A percentile compares a stretch with the other conserved stretches of the same genome.
Evolutionary conservation across 495 filamentous ascomycete genomes (phyloP).

Genomic region (Penicillium paxilli): DNA sequence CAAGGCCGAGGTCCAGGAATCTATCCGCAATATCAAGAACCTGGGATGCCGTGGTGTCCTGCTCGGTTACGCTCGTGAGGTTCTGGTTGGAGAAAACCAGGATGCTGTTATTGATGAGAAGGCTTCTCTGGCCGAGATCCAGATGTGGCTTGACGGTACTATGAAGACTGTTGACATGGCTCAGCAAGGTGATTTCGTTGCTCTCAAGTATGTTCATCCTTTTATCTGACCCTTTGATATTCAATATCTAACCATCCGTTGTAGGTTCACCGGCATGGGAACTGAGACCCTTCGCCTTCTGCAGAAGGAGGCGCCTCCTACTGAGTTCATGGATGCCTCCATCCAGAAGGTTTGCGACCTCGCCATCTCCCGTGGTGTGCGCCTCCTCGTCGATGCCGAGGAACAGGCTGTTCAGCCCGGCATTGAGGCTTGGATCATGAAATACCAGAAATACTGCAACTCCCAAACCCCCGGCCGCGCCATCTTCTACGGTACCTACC

Average conservation of each 20-base stretch:
- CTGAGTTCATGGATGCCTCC: slow-evolving; percentile 61
- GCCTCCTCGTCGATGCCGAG: slow-evolving; percentile 88
- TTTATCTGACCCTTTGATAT: neutral
- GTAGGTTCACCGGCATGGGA: slow-evolving; percentile 83
- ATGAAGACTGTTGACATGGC: slow-evolving; percentile 75
- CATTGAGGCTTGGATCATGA: slow-evolving; percentile 82
- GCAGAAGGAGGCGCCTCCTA: slow-evolving; percentile 56
- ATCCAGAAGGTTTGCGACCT: slow-evolving; percentile 77
- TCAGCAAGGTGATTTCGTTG: slow-evolving; percentile 77
- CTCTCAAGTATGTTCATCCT: slow-evolving; percentile 68
- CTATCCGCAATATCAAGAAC: slow-evolving; percentile 42
- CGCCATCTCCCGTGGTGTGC: slow-evolving; percentile 67
- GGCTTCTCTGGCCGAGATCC: slow-evolving; percentile 58
- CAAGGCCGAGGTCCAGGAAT: slow-evolving; percentile 44
- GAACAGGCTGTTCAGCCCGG: slow-evolving; percentile 78
- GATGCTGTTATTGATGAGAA: slow-evolving; percentile 32
- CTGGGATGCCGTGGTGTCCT: slow-evolving; percentile 50
- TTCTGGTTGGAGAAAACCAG: slow-evolving; percentile 40
- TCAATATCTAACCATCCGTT: slow-evolving; percentile 6
- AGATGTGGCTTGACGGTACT: slow-evolving; percentile 72
- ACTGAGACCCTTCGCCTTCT: slow-evolving; percentile 67
- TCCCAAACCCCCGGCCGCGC: slow-evolving; percentile 53
- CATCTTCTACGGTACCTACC: slow-evolving; percentile 76
- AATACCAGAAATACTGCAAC: slow-evolving; percentile 81
- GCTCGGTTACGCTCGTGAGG: slow-evolving; percentile 49